Evolutionary conservation across 2,329 filamentous ascomycete genomes (phyloP).

Genomic region (Fusarium nelsonii): DNA sequence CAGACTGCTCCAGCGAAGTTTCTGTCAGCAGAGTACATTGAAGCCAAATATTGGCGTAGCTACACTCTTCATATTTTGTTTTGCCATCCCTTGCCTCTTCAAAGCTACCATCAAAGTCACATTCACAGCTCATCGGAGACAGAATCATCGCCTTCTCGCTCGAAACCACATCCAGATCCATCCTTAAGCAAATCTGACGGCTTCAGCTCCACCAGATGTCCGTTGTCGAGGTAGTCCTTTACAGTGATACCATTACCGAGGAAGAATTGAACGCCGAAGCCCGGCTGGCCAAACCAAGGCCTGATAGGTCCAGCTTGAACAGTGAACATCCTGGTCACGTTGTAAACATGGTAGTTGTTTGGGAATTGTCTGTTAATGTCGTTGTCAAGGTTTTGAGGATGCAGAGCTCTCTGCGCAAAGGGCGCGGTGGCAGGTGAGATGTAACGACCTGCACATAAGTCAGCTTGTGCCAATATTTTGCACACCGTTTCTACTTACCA

Average conservation of each 20-base stretch:
- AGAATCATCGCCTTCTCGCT: background rate
- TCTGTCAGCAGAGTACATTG: no score
- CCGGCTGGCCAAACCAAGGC: constrained; percentile 35
- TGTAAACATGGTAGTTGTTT: constrained; percentile 34
- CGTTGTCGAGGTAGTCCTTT: constrained; percentile 14
- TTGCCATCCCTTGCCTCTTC: no score
- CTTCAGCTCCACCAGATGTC: background rate
- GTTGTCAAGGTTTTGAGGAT: constrained; percentile 26
- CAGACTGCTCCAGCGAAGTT: no score
- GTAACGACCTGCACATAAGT: constrained; percentile 14
- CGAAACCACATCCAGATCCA: constrained; percentile 22
- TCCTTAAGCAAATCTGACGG: constrained; percentile 1
- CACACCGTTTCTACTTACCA: constrained; percentile 3
- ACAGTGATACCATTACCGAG: constrained; percentile 16
- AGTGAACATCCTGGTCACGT: constrained; percentile 14
- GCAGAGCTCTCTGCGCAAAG: constrained; percentile 26
- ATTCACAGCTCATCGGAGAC: background rate
- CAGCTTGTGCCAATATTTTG: background rate
- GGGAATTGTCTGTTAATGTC: constrained; percentile 16
- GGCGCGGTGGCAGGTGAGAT: constrained; percentile 34
- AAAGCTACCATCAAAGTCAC: no score
- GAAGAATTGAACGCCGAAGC: constrained; percentile 32
- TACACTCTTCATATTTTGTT: no score
- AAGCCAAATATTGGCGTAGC: no score
- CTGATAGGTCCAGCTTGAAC: constrained; percentile 31